A percentile compares a stretch with the other conserved stretches of the same genome.
Evolutionary conservation across 768 basidiomycete species (phyloP).

Genomic region (Lanmaoa pseudosensibilis): DNA sequence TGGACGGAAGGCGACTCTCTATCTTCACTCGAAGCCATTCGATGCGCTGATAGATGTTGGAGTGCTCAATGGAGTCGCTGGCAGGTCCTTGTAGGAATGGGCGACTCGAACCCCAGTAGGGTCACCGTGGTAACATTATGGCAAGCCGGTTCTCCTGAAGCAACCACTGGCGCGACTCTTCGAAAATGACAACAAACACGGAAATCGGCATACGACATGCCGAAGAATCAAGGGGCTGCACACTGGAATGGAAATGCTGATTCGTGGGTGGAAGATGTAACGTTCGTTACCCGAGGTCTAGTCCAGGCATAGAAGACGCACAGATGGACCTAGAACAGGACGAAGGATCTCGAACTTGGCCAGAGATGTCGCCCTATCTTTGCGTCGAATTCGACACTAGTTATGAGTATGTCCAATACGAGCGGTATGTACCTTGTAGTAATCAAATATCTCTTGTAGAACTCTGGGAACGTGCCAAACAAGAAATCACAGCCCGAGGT

Average conservation of each 20-base stretch:
- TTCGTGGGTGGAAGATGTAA: neutral
- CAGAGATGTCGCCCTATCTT: neutral
- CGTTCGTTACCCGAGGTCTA: neutral
- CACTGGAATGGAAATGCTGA: conserved; percentile 3
- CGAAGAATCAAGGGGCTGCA: neutral
- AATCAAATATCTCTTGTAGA: neutral
- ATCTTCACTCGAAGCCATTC: neutral
- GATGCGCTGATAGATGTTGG: neutral
- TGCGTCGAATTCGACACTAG: neutral
- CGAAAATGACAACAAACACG: neutral
- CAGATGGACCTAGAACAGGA: neutral
- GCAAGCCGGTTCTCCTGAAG: conserved; percentile 6
- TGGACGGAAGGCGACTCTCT: neutral
- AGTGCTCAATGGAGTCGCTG: neutral
- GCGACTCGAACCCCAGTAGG: neutral
- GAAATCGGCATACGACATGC: neutral
- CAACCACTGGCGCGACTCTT: neutral
- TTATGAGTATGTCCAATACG: no score
- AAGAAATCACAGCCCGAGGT: no score
- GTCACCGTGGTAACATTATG: conserved; percentile 20
- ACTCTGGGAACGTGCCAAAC: neutral
- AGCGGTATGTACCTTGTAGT: neutral
- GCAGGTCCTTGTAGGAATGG: neutral
- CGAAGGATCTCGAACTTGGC: neutral
- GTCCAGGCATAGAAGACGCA: neutral